These are phyloP conservation scores for Cadophora sp. DNA, from an alignment of 2,329 filamentous ascomycete genomes.

Conservation along the genomic window DNA sequence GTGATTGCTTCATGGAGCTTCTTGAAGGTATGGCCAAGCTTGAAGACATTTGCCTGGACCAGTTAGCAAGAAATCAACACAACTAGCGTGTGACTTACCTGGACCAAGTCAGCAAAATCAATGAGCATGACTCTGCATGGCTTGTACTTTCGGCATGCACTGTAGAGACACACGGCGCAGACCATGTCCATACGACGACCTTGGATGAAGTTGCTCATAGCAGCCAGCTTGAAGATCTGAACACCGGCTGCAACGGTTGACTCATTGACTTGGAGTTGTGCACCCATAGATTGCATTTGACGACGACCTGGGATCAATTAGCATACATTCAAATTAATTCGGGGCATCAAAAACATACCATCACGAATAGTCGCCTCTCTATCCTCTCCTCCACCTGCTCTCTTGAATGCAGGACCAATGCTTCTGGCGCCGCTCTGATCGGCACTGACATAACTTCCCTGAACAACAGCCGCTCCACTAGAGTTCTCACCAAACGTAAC, in stretches of 20 bases:
- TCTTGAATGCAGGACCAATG: slow-evolving; percentile 66
- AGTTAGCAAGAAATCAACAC: slow-evolving; percentile 36
- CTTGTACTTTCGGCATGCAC: slow-evolving; percentile 79
- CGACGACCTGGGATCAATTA: slow-evolving; percentile 49
- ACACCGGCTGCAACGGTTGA: slow-evolving; percentile 69
- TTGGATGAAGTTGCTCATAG: slow-evolving; percentile 79
- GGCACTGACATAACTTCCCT: slow-evolving; percentile 86
- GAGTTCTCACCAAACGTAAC: slow-evolving; percentile 89
- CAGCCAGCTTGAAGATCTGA: slow-evolving; percentile 78
- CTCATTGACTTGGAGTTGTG: slow-evolving; percentile 65
- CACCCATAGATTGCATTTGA: slow-evolving; percentile 68
- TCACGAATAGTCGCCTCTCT: slow-evolving; percentile 66
- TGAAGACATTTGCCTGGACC: slow-evolving; percentile 82
- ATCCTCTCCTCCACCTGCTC: slow-evolving; percentile 63
- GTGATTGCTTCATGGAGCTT: slow-evolving; percentile 75
- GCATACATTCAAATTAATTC: background rate
- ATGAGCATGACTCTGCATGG: slow-evolving; percentile 92
- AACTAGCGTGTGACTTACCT: slow-evolving; percentile 48
- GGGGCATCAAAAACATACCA: slow-evolving; percentile 39
- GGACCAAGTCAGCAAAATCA: slow-evolving; percentile 86
- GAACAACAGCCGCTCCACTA: slow-evolving; percentile 85
- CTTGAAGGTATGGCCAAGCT: slow-evolving; percentile 89
- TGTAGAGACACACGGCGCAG: slow-evolving; percentile 89
- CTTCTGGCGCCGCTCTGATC: slow-evolving; percentile 70
- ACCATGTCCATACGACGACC: slow-evolving; percentile 87